Base-by-base conservation (phyloP, 2,329 filamentous ascomycete genomes). In the Tolypocladium capitatum region DNA sequence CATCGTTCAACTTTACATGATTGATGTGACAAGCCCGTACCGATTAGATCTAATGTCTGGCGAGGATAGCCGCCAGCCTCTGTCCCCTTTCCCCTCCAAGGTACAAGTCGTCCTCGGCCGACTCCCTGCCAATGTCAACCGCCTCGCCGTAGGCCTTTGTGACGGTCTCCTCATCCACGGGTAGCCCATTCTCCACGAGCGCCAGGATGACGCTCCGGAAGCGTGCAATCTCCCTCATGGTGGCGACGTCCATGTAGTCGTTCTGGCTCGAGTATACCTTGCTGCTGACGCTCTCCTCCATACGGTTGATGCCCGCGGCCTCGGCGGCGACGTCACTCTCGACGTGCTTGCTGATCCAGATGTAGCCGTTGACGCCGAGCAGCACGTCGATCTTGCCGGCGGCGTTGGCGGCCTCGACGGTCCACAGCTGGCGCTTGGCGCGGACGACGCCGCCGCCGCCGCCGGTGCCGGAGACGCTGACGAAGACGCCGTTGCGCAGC, bases 211-310 rank as follows among this genome's bases (percentile, higher is more conserved):
- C 85, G 21, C 86, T 86, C 33, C 84, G 76, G 42, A 97, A 74
- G 50, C 90, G 75, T 16, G 87, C 82, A 65, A 98, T 96, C 72
- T 97, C 92, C 52, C 83, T 78, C 72, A 92, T 81, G 16, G 88
- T 91, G 45, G 80, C 79, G 2, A 80, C 70, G 21, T 79, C 71
- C 53, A 98, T 89, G 48, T 80, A 75, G 62, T 97, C 91, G 62
- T 98, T 98, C 69, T 96, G 89, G 62, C 86, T 94, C 48, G 86
- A 92, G 68, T 98, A 98, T 56, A 95, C 88, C 47, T 83, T 86
- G 58, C 81, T 81, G 53, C 82, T 89, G 20, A 92, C 84, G 56
- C 74, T 81, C 68, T 98, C 92, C 64, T 97, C 92, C 63, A 96
- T 76, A 54, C 86, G 78, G 46, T 88, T 94, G 58, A 96, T 86